phyloP scores from a whole-genome alignment of 2,329 filamentous ascomycete genomes.

The Talaromyces sp. region DNA sequence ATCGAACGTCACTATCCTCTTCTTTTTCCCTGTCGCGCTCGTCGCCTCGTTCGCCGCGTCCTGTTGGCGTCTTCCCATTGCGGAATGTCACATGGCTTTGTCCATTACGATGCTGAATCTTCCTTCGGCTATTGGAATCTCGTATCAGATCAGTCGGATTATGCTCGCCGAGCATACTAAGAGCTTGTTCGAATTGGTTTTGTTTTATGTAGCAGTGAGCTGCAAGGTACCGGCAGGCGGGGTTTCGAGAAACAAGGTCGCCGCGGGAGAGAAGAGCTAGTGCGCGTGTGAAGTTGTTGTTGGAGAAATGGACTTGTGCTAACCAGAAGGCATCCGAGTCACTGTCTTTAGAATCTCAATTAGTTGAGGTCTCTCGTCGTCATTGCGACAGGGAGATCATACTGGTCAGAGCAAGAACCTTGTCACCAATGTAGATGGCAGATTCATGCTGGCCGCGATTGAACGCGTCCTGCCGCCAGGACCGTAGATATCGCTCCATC shows the following conservation, averaged over 20 bases:
- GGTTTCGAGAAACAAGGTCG: slow-evolving; percentile 77
- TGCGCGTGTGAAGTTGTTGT: slow-evolving; percentile 90
- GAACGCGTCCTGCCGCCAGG: slow-evolving; percentile 92
- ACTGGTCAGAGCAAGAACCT: slow-evolving; percentile 93
- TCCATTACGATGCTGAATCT: slow-evolving; percentile 68
- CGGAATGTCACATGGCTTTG: slow-evolving; percentile 54
- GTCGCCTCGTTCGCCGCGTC: slow-evolving; percentile 61
- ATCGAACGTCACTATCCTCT: slow-evolving; percentile 74
- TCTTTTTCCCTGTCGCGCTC: slow-evolving; percentile 63
- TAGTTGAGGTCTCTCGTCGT: slow-evolving; percentile 3
- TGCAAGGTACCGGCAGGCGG: slow-evolving; percentile 88
- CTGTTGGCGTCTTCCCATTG: slow-evolving; percentile 49
- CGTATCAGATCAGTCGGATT: slow-evolving; percentile 88
- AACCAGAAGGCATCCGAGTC: slow-evolving; percentile 96
- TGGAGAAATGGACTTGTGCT: slow-evolving; percentile 95
- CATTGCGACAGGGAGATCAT: slow-evolving; percentile 2
- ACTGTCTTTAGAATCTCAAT: slow-evolving; percentile 63
- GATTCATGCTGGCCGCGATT: slow-evolving; percentile 96
- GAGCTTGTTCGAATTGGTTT: slow-evolving; percentile 83
- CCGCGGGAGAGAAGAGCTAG: slow-evolving; percentile 82
- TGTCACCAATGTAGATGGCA: slow-evolving; percentile 96
- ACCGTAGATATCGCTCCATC: slow-evolving; percentile 92
- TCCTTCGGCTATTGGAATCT: slow-evolving; percentile 67
- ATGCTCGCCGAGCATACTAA: slow-evolving; percentile 82
- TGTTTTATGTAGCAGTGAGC: slow-evolving; percentile 95